phyloP scores from a whole-genome alignment of 2,329 filamentous ascomycete genomes.

The Fusarium continuum region DNA sequence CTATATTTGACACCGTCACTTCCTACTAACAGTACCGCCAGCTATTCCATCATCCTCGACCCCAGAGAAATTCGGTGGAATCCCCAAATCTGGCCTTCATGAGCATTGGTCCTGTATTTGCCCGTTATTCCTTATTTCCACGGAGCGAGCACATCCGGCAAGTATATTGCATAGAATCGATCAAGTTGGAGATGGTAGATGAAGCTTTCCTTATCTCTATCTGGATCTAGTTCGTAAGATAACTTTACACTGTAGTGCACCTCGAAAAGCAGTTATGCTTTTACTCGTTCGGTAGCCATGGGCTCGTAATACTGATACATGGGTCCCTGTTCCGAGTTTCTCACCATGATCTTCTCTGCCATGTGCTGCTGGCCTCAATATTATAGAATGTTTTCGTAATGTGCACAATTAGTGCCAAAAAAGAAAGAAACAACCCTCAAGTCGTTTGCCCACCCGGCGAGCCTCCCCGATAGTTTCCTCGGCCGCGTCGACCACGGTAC shows the following conservation, averaged over 20 bases:
- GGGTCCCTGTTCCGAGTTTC: background rate
- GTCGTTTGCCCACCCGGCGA: background rate
- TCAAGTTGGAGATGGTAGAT: too few relatives aligned
- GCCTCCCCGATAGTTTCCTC: constrained; percentile 28
- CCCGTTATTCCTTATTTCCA: too few relatives aligned
- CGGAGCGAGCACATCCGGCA: too few relatives aligned
- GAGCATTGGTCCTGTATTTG: too few relatives aligned
- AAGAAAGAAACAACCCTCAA: constrained; percentile 1
- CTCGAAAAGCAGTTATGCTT: background rate
- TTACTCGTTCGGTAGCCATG: background rate
- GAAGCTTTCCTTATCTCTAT: background rate
- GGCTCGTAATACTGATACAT: constrained; percentile 7
- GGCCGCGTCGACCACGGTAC: constrained; percentile 43
- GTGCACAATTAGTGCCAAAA: background rate
- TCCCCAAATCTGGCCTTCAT: too few relatives aligned
- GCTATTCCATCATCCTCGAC: too few relatives aligned
- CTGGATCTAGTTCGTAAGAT: background rate
- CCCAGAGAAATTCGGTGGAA: too few relatives aligned
- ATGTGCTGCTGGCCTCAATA: background rate
- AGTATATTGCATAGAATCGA: too few relatives aligned
- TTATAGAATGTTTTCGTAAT: background rate
- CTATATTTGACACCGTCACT: too few relatives aligned
- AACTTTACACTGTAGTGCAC: background rate
- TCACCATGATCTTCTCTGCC: background rate
- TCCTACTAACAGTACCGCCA: too few relatives aligned